Conservation (phyloP, 1,139 yeast genomes). For the Saccharomyces hybrid region DNA sequence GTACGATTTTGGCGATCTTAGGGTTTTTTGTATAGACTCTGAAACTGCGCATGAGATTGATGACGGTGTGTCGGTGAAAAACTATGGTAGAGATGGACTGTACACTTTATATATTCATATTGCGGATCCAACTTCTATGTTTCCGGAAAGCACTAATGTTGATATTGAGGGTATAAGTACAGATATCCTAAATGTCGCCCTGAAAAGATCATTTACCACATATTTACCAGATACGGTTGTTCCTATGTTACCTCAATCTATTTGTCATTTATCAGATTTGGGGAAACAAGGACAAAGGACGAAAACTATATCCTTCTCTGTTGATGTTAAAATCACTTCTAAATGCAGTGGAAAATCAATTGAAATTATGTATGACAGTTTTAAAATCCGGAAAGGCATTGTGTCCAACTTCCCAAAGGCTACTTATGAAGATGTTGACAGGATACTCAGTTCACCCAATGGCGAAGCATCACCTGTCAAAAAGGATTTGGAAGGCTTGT, state of each 20-base stretch:
- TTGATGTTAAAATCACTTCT: conserved; percentile 32
- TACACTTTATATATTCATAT: conserved; percentile 61
- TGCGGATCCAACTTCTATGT: conserved; percentile 77
- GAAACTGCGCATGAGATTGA: conserved; percentile 83
- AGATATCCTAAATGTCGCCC: conserved; percentile 51
- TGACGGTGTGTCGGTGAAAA: conserved; percentile 72
- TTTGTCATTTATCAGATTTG: conserved; percentile 50
- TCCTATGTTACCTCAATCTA: conserved; percentile 62
- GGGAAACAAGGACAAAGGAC: conserved; percentile 43
- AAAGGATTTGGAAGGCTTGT: conserved; percentile 35
- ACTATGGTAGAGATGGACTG: conserved; percentile 27
- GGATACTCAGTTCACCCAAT: conserved; percentile 27
- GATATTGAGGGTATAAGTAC: conserved; percentile 35
- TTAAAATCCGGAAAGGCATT: conserved; percentile 35
- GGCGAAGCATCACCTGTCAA: neutral
- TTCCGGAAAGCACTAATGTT: conserved; percentile 22
- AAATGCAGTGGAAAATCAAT: conserved; percentile 17
- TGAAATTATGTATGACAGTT: conserved; percentile 27
- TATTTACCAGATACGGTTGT: conserved; percentile 65
- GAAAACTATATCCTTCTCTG: conserved; percentile 44
- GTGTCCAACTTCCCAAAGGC: conserved; percentile 41
- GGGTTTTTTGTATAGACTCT: conserved; percentile 81
- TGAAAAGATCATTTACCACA: conserved; percentile 55
- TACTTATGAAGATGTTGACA: conserved; percentile 46
- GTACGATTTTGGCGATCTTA: conserved; percentile 40